phyloP scores from a whole-genome alignment of 805 yeast genomes.

The Nakazawaea anatomiae region DNA sequence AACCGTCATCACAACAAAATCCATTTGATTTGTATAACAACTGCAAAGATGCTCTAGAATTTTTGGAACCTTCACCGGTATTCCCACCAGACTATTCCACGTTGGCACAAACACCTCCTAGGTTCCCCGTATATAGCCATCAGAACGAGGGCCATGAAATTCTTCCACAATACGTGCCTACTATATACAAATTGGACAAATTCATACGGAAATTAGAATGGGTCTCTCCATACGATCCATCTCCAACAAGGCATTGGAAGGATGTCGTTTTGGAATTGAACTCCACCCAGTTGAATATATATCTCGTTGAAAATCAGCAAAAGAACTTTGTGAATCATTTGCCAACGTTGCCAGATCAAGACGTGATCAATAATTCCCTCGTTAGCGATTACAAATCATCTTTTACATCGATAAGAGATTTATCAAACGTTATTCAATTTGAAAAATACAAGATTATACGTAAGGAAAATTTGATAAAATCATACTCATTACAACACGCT shows the following conservation, averaged over 20 bases:
- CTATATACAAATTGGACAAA: slow-evolving; percentile 54
- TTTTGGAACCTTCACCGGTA: slow-evolving; percentile 32
- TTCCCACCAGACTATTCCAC: slow-evolving; percentile 30
- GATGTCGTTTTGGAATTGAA: slow-evolving; percentile 65
- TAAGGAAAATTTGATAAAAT: slow-evolving; percentile 38
- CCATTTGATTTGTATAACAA: slow-evolving; percentile 1
- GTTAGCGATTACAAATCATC: slow-evolving; percentile 18
- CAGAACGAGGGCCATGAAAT: slow-evolving; percentile 27
- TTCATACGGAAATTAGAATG: slow-evolving; percentile 68
- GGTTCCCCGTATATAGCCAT: slow-evolving; percentile 27
- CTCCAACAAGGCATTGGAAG: slow-evolving; percentile 68
- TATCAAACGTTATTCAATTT: slow-evolving; percentile 17
- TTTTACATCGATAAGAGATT: slow-evolving; percentile 22
- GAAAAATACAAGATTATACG: slow-evolving; percentile 21
- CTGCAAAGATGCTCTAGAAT: slow-evolving; percentile 19
- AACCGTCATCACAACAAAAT: not conserved
- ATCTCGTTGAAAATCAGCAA: slow-evolving; percentile 30
- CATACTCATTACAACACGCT: slow-evolving; percentile 81
- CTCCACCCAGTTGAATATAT: slow-evolving; percentile 80
- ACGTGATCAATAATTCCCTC: slow-evolving; percentile 15
- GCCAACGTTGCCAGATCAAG: slow-evolving; percentile 17
- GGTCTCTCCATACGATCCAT: slow-evolving; percentile 68
- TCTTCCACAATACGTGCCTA: slow-evolving; percentile 63
- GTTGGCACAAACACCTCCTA: slow-evolving; percentile 28
- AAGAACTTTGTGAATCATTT: slow-evolving; percentile 3